A percentile compares a stretch with the other conserved stretches of the same genome.
These are phyloP conservation scores for Wickerhamomyces silvicola DNA, from an alignment of 805 yeast genomes.

Conservation along the genomic window DNA sequence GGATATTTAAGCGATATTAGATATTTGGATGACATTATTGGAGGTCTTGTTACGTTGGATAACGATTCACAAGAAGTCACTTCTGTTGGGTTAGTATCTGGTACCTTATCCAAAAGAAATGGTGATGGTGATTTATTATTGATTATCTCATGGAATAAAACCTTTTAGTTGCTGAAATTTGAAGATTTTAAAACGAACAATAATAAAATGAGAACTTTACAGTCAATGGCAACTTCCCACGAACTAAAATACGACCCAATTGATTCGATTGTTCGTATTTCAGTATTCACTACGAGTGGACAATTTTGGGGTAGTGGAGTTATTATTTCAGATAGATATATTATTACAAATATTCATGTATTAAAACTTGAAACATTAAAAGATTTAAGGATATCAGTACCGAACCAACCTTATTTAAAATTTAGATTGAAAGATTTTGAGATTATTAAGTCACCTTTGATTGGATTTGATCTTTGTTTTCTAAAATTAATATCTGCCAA, in stretches of 20 bases:
- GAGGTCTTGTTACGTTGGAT: conserved; percentile 17
- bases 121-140: conserved; percentile 23
- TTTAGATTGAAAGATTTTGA: conserved; percentile 9
- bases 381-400: conserved; percentile 8
- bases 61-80: not conserved
- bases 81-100: conserved; percentile 20
- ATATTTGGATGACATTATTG: conserved; percentile 22
- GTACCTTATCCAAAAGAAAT: conserved; percentile 16
- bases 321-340: conserved; percentile 9
- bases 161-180: conserved; percentile 10
- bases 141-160: conserved; percentile 20
- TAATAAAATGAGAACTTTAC: too few relatives aligned
- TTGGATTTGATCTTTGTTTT: conserved; percentile 23
- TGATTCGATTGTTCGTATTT: conserved; percentile 18
- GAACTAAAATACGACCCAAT: conserved; percentile 7
- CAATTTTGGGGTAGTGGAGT: conserved; percentile 26
- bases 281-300: conserved; percentile 12
- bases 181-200: conserved; percentile 1
- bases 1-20: conserved; percentile 20
- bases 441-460: conserved; percentile 11
- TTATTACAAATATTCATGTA: conserved; percentile 23
- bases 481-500: conserved; percentile 9
- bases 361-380: conserved; percentile 10
- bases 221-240: too few relatives aligned
- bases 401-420: conserved; percentile 3